Evolutionary conservation across 768 basidiomycete species (phyloP), one percentile per base, ranked within the genome.

Genomic region (Suillus sp.): DNA sequence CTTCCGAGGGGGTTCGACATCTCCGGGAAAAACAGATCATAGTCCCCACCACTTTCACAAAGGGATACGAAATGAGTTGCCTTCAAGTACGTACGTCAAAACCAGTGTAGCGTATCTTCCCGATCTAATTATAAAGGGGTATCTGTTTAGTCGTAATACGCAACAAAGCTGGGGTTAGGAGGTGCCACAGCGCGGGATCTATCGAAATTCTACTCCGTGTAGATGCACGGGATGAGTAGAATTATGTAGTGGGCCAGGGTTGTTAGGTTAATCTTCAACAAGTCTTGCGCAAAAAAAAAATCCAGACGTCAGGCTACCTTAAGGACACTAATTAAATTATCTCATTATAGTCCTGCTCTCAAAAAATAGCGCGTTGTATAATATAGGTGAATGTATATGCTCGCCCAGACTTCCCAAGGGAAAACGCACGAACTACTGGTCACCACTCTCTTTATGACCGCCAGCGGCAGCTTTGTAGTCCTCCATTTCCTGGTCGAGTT

Each of bases 401-500:
- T 35, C 54, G 35, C 11, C 54, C 37, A 55, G 35, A 25, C 14
- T 25, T 38, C 35, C 35, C 34, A 61, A 27, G 40, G 22, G 25
- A 63, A 62, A 22, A 38, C 16, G 11, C 16, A 51, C 30, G 9
- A 63, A 38, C 34, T 27, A 43, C 18, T 37, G 30, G 13, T 62
- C 66, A 59, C 66, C 65, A 37, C 69, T 68, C 32, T 32, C 62
- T 14, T 50, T 50, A 57, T 62, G 66, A 14, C 61, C 56, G 45
- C 57, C 27, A 20, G 65, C 78, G 13, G 74, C 77, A 25, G 89
- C 86, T 57, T 83, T 82, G 66, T 92, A 93, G 56, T 89, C 87
- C 62, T 93, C 91, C 88, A 93, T 92, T 73, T 93, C 91, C 71
- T 83, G 80, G 72, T 93, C 91, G 27, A 93, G 80, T 64, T 92